These are phyloP conservation scores for Trypanosoma brucei DNA, from an alignment of 208 protist species.

Conservation along the genomic window DNA sequence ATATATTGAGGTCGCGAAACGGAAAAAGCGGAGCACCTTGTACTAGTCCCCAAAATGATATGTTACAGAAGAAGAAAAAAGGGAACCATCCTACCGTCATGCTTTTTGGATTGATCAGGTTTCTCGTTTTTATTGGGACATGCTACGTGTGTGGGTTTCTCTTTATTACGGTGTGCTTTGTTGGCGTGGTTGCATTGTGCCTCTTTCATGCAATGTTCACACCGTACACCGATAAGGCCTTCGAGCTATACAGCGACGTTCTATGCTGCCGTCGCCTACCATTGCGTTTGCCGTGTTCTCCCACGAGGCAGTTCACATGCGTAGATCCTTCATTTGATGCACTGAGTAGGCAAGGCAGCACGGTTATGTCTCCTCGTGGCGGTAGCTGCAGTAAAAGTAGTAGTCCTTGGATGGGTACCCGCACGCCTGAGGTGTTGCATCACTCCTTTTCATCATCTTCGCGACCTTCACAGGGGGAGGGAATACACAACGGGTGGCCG, in stretches of 20 bases:
- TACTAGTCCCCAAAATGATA: too few relatives aligned
- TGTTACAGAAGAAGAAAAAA: too few relatives aligned
- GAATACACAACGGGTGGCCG: too few relatives aligned
- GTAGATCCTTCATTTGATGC: conserved; percentile 21
- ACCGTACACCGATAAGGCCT: conserved; percentile 35
- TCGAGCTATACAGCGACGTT: conserved; percentile 18
- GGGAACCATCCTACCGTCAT: too few relatives aligned
- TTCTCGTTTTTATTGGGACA: conserved; percentile 10
- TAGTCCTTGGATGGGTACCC: background rate
- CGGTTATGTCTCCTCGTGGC: background rate
- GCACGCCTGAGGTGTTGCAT: background rate
- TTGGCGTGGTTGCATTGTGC: conserved; percentile 10
- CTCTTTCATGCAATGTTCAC: conserved; percentile 32
- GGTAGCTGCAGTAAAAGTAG: background rate
- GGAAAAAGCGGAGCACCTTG: background rate
- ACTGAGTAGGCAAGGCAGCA: background rate
- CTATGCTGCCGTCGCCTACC: conserved; percentile 10
- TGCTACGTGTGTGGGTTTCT: conserved; percentile 23
- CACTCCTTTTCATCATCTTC: background rate
- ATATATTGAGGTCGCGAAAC: conserved; percentile 7
- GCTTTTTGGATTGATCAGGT: conserved; percentile 4
- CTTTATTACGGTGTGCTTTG: conserved; percentile 12
- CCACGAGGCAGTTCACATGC: conserved; percentile 14
- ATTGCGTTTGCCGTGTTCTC: conserved; percentile 18
- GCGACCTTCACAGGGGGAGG: background rate